phyloP scores from a whole-genome alignment of 805 yeast species.

The Blastobotrys peoriensis region DNA sequence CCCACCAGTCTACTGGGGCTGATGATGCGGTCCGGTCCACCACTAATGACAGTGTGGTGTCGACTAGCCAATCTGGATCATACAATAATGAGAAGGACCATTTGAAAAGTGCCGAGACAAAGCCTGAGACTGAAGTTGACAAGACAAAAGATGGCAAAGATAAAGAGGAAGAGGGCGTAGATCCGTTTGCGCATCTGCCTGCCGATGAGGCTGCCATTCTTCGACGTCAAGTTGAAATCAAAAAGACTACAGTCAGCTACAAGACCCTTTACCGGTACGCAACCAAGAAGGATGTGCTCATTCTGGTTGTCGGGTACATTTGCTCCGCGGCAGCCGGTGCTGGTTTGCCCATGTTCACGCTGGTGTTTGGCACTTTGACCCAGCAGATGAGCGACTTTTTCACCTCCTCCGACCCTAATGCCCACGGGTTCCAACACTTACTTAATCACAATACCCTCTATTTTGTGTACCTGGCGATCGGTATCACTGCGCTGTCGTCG shows the following conservation, averaged over 20 bases:
- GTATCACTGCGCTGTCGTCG: constrained; percentile 27
- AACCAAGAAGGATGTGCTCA: constrained; percentile 23
- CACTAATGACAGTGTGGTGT: not conserved
- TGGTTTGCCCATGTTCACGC: constrained; percentile 36
- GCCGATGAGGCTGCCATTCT: constrained; percentile 29
- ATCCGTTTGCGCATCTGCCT: constrained; percentile 26
- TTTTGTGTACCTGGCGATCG: constrained; percentile 37
- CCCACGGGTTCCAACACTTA: constrained; percentile 28
- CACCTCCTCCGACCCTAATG: constrained; percentile 20
- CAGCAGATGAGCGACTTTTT: constrained; percentile 31
- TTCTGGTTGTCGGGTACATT: constrained; percentile 28
- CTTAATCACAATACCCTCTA: constrained; percentile 34
- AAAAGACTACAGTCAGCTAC: constrained; percentile 21
- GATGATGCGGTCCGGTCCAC: too few relatives aligned
- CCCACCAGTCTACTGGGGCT: too few relatives aligned
- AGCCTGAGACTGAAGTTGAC: not conserved
- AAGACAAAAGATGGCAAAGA: constrained; percentile 5
- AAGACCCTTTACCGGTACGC: constrained; percentile 33
- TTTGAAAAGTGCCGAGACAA: not conserved
- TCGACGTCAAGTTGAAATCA: constrained; percentile 28
- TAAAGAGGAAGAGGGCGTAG: constrained; percentile 11
- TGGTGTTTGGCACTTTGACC: constrained; percentile 37
- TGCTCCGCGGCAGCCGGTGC: constrained; percentile 35
- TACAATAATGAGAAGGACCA: not conserved
- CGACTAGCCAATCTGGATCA: not conserved